Base-by-base conservation (phyloP, 2,329 filamentous ascomycete genomes). In the Hypoxylon sp. region DNA sequence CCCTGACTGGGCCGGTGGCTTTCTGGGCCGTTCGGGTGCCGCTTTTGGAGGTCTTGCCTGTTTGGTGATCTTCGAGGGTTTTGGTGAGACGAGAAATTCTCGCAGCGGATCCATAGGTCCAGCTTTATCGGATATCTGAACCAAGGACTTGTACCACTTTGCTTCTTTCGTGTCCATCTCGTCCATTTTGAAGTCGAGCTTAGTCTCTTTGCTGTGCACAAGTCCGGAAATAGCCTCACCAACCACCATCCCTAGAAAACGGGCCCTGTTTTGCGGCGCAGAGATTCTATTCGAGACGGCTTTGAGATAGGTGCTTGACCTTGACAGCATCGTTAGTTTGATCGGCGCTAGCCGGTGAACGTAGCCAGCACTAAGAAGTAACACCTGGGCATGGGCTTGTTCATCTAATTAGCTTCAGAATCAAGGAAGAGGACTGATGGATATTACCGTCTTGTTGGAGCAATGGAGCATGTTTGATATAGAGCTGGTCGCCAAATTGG, bases 221-320 rank as follows among this genome's bases (percentile, higher is more conserved):
- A 97, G 73, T 1, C 77, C 72, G 1, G 86, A 88, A 0, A 89
- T 74, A 0, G 88, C 85, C 64, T 92, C 92, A 3, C 91, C 95
- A 26, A 97, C 87, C 2, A 90, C 81, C 86, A 99, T 96, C 0
- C 95, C 95, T 0, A 99, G 80, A 65, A 96, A 91, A 15, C 92
- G 85, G 13, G 90, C 88, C 63, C 88, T 83, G 5, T 79, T 79
- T 35, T 95, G 92, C 3, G 92, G 88, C 13, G 92, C 84, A 10
- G 87, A 86, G 5, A 99, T 84, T 20, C 93, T 85, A 71, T 96
- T 97, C 0, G 95, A 97, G 27, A 97, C 87, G 5, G 88, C 83
- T 61, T 84, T 88, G 45, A 97, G 80, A 69, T 96, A 96, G 1
- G 81, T 71, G 15, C 88, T 84, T 1, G 91, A 91, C 49, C 89